Evolutionary conservation across 2,329 filamentous ascomycete species (phyloP).

Genomic region (Ophidiomyces ophidiicola): DNA sequence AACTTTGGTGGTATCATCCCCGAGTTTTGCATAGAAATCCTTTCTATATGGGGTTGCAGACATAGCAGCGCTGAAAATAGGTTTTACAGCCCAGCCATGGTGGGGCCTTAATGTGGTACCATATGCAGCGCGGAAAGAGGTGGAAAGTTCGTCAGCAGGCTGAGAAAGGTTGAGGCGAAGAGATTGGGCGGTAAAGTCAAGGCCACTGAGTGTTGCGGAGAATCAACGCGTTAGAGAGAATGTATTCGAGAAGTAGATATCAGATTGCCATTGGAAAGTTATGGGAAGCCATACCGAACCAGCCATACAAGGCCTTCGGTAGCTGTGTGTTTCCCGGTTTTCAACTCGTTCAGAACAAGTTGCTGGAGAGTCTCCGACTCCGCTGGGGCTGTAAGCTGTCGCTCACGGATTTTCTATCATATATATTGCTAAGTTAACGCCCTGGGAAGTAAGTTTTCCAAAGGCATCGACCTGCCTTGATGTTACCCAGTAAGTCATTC

Average conservation of each 20-base stretch:
- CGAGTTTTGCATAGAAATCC: conserved; percentile 85
- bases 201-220: conserved; percentile 48
- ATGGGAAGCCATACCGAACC: conserved; percentile 49
- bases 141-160: conserved; percentile 59
- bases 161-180: conserved; percentile 65
- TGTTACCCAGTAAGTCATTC: conserved; percentile 78
- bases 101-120: conserved; percentile 76
- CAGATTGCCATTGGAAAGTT: neutral
- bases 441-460: neutral
- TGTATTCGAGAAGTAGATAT: too few species aligned
- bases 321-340: conserved; percentile 75
- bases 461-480: conserved; percentile 50
- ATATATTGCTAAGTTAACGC: conserved; percentile 5
- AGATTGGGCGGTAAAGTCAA: conserved; percentile 84
- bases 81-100: conserved; percentile 82
- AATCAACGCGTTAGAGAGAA: neutral
- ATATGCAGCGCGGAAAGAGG: conserved; percentile 81
- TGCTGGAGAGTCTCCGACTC: conserved; percentile 77
- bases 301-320: conserved; percentile 89
- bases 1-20: conserved; percentile 41
- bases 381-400: conserved; percentile 62
- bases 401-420: conserved; percentile 70
- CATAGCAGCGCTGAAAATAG: conserved; percentile 88
- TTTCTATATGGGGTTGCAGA: conserved; percentile 81
- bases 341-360: conserved; percentile 75